phyloP scores from a whole-genome alignment of 768 basidiomycete genomes.

The Amanita jacksonii region DNA sequence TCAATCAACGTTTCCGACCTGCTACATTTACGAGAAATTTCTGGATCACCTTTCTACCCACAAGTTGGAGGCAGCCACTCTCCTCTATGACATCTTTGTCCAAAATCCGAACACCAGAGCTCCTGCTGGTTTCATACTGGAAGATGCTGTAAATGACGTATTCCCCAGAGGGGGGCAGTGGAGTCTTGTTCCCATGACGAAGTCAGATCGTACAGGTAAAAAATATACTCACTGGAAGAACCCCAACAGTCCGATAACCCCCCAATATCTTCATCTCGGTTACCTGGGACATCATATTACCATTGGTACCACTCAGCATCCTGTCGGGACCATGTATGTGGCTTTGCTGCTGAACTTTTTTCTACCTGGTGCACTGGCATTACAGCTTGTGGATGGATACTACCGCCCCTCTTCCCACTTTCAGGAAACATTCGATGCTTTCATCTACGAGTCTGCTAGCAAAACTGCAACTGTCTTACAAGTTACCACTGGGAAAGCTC shows the following conservation, averaged over 20 bases:
- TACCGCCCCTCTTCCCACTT: conserved; percentile 8
- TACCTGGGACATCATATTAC: conserved; percentile 10
- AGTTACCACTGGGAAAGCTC: conserved; percentile 9
- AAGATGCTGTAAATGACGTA: conserved; percentile 12
- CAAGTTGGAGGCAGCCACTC: conserved; percentile 9
- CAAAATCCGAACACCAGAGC: conserved; percentile 7
- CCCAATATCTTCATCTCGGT: conserved; percentile 4
- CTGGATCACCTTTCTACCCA: conserved; percentile 8
- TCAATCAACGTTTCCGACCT: conserved; percentile 8
- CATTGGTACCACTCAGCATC: conserved; percentile 7
- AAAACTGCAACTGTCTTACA: conserved; percentile 10
- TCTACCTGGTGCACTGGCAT: conserved; percentile 3
- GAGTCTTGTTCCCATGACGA: conserved; percentile 9
- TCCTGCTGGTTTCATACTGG: conserved; percentile 12
- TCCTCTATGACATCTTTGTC: conserved; percentile 11
- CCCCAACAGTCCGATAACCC: conserved; percentile 2
- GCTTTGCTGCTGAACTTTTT: conserved; percentile 9
- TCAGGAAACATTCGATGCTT: conserved; percentile 12
- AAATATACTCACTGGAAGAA: conserved; percentile 10
- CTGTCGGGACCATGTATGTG: conserved; percentile 6
- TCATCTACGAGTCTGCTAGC: conserved; percentile 12
- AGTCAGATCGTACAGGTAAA: conserved; percentile 8
- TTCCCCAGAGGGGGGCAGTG: conserved; percentile 12
- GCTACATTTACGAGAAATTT: conserved; percentile 12
- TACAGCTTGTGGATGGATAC: conserved; percentile 11